Evolutionary conservation across 1,284 basidiomycete species (phyloP).

Genomic region (Ustilago cynodontis): DNA sequence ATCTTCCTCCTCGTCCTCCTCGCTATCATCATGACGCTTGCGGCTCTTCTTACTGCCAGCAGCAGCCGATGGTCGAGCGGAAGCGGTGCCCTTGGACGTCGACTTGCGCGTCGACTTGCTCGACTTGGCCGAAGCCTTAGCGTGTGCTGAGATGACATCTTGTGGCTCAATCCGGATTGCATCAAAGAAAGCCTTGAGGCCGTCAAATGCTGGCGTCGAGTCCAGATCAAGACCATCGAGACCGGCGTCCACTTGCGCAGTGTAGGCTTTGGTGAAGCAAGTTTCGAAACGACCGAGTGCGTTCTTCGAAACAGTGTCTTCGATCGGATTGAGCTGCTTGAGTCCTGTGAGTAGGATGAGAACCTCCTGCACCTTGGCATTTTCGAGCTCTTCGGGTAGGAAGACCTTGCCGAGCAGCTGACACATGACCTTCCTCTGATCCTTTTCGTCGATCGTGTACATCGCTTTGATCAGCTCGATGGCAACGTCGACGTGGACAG

Average conservation of each 20-base stretch:
- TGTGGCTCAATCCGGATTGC: conserved; percentile 26
- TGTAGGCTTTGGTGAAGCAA: conserved; percentile 60
- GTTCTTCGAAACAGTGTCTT: conserved; percentile 79
- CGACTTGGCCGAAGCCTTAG: conserved; percentile 23
- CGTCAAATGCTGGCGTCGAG: conserved; percentile 19
- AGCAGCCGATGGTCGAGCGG: conserved; percentile 25
- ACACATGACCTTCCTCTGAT: conserved; percentile 83
- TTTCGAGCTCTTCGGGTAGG: conserved; percentile 78
- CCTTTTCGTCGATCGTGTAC: conserved; percentile 74
- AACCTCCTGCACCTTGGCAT: conserved; percentile 58
- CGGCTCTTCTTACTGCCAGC: conserved; percentile 21
- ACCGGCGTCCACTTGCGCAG: conserved; percentile 40
- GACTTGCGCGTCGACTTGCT: conserved; percentile 35
- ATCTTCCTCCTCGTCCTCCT: conserved; percentile 28
- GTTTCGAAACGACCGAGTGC: conserved; percentile 79
- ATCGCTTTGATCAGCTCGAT: conserved; percentile 78
- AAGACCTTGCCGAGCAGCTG: conserved; percentile 84
- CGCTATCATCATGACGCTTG: conserved; percentile 21
- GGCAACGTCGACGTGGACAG: conserved; percentile 83
- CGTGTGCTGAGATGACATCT: conserved; percentile 27
- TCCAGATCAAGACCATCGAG: conserved; percentile 31
- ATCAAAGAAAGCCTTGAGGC: conserved; percentile 36
- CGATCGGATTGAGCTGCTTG: conserved; percentile 50
- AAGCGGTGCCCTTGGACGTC: conserved; percentile 17
- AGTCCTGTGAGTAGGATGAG: conserved; percentile 45